phyloP scores from a whole-genome alignment of 2,329 filamentous ascomycete genomes.

The Hypoxylon sp. region DNA sequence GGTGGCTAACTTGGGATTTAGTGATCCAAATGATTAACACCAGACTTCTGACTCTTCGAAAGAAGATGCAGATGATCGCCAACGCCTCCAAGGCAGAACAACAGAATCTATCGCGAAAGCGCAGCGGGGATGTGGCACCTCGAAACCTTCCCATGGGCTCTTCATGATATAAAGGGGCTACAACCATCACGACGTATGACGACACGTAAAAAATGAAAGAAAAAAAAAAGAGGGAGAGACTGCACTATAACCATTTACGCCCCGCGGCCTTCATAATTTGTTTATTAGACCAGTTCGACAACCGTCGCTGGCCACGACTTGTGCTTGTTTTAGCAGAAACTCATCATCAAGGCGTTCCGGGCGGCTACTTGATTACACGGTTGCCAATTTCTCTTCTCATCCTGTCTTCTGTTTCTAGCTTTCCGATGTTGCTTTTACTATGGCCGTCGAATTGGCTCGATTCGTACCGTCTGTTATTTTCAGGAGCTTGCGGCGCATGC shows the following conservation, averaged over 20 bases:
- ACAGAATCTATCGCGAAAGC: constrained; percentile 54
- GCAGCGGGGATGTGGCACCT: constrained; percentile 64
- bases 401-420: constrained; percentile 19
- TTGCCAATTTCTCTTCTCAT: constrained; percentile 6
- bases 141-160: constrained; percentile 61
- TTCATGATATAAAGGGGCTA: constrained; percentile 44
- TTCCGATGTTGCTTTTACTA: constrained; percentile 28
- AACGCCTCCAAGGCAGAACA: constrained; percentile 62
- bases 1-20: constrained; percentile 45
- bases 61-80: constrained; percentile 68
- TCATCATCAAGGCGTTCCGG: constrained; percentile 41
- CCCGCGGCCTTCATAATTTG: constrained; percentile 43
- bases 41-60: constrained; percentile 64
- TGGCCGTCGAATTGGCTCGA: constrained; percentile 17
- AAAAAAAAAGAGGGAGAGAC: too few species aligned
- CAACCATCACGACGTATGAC: constrained; percentile 45
- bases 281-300: constrained; percentile 20
- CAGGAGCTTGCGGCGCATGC: constrained; percentile 15
- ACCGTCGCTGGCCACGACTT: constrained; percentile 4
- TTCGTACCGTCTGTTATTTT: constrained; percentile 11
- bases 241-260: constrained; percentile 43
- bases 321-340: constrained; percentile 15
- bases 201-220: constrained; percentile 46
- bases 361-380: constrained; percentile 25
- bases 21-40: constrained; percentile 69